Evolutionary conservation across 1,284 basidiomycete genomes (phyloP), one percentile per base, ranked within the genome.

Genomic region (Leccinum pachyderme): DNA sequence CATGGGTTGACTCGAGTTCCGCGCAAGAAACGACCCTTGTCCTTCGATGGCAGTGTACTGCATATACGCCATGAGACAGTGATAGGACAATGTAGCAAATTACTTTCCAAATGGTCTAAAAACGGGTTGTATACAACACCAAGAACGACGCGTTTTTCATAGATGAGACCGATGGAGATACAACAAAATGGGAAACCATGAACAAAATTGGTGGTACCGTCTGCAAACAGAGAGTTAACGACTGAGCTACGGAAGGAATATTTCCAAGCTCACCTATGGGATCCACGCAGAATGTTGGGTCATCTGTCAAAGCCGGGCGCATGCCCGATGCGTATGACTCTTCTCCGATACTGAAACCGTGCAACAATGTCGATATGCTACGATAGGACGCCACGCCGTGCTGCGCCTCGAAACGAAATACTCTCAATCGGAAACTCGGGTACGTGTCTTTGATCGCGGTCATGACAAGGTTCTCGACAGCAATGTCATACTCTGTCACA

Each of bases 121-220:
- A 95, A 95, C 1, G 95, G 95, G 67, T 96, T 96, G 77, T 87
- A 95, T 60, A 95, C 86, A 50, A 95, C 92, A 2, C 93, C 95
- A 22, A 98, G 77, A 5, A 93, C 82, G n/a, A 93, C 91, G 22
- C 81, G 78, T 55, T 85, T 84, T 58, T 86, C 79, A 73, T 90
- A 86, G 54, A 95, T 89, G 61, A 98, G 80, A 2, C 95, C 96
- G 53, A 99, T 84, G 18, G 93, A 96, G 65, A 96, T 90, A 71
- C 90, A 93, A 25, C 86, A 90, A 71, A 88, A 90, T 2, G 94
- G 93, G 68, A 95, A 95, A n/a, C 88, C 89, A 63, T 95, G 87
- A 29, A 98, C 85, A 69, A 98, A 98, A 76, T 98, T 98, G 54
- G 94, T 97, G 0, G 94, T 98, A 2, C 92, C 91, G 69, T 93